phyloP scores from a whole-genome alignment of 495 filamentous ascomycete species.

The Copromyces sp. region DNA sequence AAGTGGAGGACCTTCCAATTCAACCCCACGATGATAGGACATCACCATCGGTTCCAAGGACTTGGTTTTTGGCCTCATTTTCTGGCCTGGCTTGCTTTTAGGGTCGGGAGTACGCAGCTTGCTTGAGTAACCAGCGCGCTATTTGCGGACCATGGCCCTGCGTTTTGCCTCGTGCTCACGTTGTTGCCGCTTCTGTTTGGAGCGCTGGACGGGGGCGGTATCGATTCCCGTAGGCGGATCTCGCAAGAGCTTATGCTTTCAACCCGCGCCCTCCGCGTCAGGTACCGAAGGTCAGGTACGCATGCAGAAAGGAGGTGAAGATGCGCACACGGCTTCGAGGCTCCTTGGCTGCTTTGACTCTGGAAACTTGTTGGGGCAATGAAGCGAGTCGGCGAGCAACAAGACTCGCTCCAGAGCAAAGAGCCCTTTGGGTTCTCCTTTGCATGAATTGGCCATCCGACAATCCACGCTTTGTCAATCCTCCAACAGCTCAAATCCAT shows the following conservation, averaged over 20 bases:
- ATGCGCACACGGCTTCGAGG: not conserved
- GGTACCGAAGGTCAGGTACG: not conserved
- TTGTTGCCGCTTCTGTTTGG: not conserved
- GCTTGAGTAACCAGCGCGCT: not conserved
- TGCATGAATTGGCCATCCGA: not conserved
- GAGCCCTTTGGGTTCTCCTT: not conserved
- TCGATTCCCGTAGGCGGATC: not conserved
- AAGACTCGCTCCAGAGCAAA: not conserved
- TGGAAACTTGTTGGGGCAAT: not conserved
- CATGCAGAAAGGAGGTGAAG: not conserved
- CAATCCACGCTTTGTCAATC: not conserved
- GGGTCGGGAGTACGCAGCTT: not conserved
- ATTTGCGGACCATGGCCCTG: not conserved
- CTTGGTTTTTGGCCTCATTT: not conserved
- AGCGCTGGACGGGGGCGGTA: not conserved
- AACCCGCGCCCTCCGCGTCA: not conserved
- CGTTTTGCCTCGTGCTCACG: not conserved
- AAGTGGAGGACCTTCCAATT: not conserved
- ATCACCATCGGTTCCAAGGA: not conserved
- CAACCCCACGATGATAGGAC: not conserved
- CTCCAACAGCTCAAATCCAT: not conserved
- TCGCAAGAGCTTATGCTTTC: not conserved
- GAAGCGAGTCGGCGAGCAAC: not conserved
- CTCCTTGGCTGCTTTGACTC: not conserved
- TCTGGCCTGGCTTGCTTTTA: not conserved